These are phyloP conservation scores for Penicillium sp. DNA, from an alignment of 2,329 filamentous ascomycete genomes.

Conservation along the genomic window DNA sequence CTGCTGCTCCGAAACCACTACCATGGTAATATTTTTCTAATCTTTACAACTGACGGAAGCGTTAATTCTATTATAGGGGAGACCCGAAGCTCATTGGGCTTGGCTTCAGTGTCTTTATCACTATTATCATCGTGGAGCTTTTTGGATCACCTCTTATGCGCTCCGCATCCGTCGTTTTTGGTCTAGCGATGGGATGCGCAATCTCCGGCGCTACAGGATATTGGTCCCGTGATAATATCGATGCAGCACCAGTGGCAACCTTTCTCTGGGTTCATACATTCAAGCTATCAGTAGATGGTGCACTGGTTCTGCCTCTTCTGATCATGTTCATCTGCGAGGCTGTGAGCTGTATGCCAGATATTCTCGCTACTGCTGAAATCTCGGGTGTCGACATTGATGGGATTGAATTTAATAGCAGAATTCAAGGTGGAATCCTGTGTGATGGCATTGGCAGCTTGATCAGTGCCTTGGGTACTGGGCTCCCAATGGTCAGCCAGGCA, in stretches of 20 bases:
- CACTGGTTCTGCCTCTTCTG: slow-evolving; percentile 61
- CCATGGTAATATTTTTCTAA: slow-evolving; percentile 55
- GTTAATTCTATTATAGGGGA: slow-evolving; percentile 44
- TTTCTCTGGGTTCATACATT: slow-evolving; percentile 71
- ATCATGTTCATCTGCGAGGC: slow-evolving; percentile 61
- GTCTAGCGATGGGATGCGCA: slow-evolving; percentile 73
- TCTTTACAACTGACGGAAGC: not conserved
- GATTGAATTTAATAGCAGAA: slow-evolving; percentile 62
- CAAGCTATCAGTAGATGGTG: slow-evolving; percentile 61
- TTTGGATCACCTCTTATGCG: slow-evolving; percentile 86
- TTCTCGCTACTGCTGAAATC: slow-evolving; percentile 66
- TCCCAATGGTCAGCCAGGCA: slow-evolving; percentile 77
- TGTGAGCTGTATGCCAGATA: slow-evolving; percentile 70
- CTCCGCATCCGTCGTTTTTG: slow-evolving; percentile 72
- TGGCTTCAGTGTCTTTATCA: slow-evolving; percentile 76
- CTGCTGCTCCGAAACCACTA: slow-evolving; percentile 68
- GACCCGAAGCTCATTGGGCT: slow-evolving; percentile 76
- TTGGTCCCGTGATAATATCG: slow-evolving; percentile 72
- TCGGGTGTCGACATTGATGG: slow-evolving; percentile 64
- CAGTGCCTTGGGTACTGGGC: slow-evolving; percentile 75
- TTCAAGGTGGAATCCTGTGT: slow-evolving; percentile 69
- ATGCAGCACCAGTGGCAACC: slow-evolving; percentile 63
- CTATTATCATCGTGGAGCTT: slow-evolving; percentile 77
- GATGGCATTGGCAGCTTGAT: slow-evolving; percentile 76
- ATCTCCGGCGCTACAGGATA: slow-evolving; percentile 77